Evolutionary conservation across 2,329 filamentous ascomycete species (phyloP).

Genomic region (Parascedosporium putredinis): DNA sequence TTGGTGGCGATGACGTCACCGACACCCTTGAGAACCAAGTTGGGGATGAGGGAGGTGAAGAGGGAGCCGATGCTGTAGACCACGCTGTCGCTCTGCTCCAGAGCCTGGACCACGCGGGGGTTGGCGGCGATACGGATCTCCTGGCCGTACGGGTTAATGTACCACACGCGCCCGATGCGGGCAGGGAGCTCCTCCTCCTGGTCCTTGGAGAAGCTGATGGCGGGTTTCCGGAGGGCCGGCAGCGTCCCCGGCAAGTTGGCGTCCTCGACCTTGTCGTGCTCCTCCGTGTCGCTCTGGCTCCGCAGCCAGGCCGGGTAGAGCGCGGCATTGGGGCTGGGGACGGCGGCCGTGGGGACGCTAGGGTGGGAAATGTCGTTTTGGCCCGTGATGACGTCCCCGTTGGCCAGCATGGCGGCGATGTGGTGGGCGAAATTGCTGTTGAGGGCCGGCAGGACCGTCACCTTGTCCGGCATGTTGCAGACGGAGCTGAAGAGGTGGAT

Average conservation of each 20-base stretch:
- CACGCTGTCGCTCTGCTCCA: slow-evolving; percentile 55
- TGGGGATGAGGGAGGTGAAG: slow-evolving; percentile 82
- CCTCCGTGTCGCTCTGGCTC: slow-evolving; percentile 25
- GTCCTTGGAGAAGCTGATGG: slow-evolving; percentile 72
- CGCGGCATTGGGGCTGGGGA: slow-evolving; percentile 19
- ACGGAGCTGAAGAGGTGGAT: slow-evolving; percentile 85
- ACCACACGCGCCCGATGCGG: slow-evolving; percentile 78
- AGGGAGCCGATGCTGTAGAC: slow-evolving; percentile 92
- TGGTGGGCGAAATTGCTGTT: slow-evolving; percentile 95
- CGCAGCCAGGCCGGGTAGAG: slow-evolving; percentile 24
- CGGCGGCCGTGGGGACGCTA: slow-evolving; percentile 46
- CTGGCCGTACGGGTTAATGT: slow-evolving; percentile 97
- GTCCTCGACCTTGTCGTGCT: slow-evolving; percentile 62
- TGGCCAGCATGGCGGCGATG: slow-evolving; percentile 70
- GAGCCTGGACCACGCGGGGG: slow-evolving; percentile 61
- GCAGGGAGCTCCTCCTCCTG: slow-evolving; percentile 65
- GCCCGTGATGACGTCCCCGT: slow-evolving; percentile 72
- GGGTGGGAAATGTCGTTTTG: slow-evolving; percentile 92
- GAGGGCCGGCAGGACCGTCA: slow-evolving; percentile 77
- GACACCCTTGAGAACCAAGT: slow-evolving; percentile 64
- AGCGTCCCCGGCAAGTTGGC: slow-evolving; percentile 74
- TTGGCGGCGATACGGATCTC: slow-evolving; percentile 83
- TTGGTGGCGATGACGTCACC: slow-evolving; percentile 43
- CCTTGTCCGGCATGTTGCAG: slow-evolving; percentile 67
- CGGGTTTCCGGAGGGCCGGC: slow-evolving; percentile 66